Evolutionary conservation across 805 yeast species (phyloP), one percentile per base, ranked within the genome.

Genomic region (Pichia scutulata): DNA sequence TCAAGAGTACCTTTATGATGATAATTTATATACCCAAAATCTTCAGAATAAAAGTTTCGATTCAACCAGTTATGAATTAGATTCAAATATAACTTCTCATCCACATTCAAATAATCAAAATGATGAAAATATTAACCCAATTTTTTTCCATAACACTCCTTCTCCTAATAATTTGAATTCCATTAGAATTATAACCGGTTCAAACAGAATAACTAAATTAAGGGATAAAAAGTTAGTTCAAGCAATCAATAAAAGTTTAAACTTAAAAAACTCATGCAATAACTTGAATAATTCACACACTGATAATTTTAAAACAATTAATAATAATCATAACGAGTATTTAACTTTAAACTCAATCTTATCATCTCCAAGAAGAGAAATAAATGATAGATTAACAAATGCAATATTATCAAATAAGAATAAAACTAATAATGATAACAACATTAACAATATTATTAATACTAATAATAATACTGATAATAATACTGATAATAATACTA

Each of bases 41-140:
- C 21, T 37, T 14, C 39, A 43, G 14, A 49, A 49, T 41, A 33
- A 41, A 7, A 41, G 46, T 16, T 40, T 49, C 37, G 46, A 49
- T 25, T 40, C 42, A 41, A 49, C 52, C 4, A 49, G 52, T 36
- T 45, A n/a, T 37, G 52, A 49, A 37, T 40, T 49, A 26, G 52
- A 49, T 25, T 49, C 52, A 14, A 45, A 49, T 36, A 6, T 39
- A 13, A 44, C 49, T 13, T 13, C 33, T 8, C 33, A 28, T 10
- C 26, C 52, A 37, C 24, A 26, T 33, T 37, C 50, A 36, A 13
- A 19, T 3, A 21, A 39, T 10, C 18, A 18, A 18, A 39, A 26
- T 16, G 28, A 48, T 45, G 52, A 49, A 40, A 44, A 39, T 30
- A 44, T 49, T 8, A 49, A 49, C 16, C 52, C 52, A 6, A 14